Conservation (phyloP, 106 monocot genomes). For the Gastrodia elata region DNA sequence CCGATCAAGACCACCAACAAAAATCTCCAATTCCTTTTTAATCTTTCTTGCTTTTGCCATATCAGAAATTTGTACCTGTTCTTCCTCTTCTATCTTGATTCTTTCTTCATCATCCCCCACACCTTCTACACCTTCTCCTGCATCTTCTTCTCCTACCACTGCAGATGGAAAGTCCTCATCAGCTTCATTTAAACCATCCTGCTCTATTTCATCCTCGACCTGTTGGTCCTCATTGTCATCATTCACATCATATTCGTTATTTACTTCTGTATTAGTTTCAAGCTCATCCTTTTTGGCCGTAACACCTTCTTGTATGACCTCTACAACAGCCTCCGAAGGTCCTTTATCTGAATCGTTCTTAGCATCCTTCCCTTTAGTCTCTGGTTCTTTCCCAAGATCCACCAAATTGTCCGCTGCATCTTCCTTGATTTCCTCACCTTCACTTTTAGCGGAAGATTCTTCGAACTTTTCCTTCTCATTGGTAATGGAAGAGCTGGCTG, state of each 20-base stretch:
- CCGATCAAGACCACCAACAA: conserved; percentile 60
- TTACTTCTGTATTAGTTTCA: conserved; percentile 1
- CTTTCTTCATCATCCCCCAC: conserved; percentile 19
- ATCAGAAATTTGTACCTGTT: conserved; percentile 48
- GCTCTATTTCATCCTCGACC: conserved; percentile 13
- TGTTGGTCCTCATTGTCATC: neutral
- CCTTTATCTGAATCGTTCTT: neutral
- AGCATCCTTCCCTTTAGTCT: neutral
- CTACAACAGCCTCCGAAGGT: neutral
- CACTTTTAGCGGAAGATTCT: neutral
- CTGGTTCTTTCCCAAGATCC: neutral
- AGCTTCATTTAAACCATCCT: conserved; percentile 4
- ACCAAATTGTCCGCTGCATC: neutral
- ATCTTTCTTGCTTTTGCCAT: conserved; percentile 56
- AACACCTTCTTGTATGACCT: neutral
- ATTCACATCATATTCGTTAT: neutral
- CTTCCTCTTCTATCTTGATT: conserved; percentile 22
- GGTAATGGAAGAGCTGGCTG: conserved; percentile 3
- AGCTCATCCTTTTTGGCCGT: neutral
- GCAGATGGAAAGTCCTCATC: neutral
- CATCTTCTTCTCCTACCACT: conserved; percentile 3
- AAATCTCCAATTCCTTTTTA: conserved; percentile 62
- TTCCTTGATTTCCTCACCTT: conserved; percentile 5
- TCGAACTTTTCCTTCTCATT: neutral
- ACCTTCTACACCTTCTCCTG: conserved; percentile 12